Evolutionary conservation across 1,284 basidiomycete species (phyloP), one percentile per base, ranked within the genome.

Genomic region (Apiotrichum laibachii): DNA sequence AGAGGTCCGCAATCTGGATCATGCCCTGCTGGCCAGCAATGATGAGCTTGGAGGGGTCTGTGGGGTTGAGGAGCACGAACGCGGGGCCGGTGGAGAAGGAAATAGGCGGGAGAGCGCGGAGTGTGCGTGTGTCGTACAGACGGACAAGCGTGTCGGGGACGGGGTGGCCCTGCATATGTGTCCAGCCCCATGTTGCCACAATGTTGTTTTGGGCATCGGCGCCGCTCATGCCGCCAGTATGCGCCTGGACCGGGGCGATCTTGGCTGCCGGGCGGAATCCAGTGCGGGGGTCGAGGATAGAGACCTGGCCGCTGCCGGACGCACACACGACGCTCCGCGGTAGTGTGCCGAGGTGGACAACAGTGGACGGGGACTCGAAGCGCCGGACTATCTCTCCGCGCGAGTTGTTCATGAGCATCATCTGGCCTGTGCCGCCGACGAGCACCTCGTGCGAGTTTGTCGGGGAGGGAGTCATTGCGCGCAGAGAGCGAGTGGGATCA

Each of bases 111-210:
- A 86, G 33, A 88, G 83, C 2, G 39, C 87, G 85, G 80, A 97
- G 84, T 44, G 84, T 88, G 34, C 95, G 86, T 31, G 92, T 73
- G 74, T 99, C 95, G 72, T 90, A 96, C 12, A 97, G 83, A 77
- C 96, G 95, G 66, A 99, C 89, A 31, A 96, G 81, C 2, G 92
- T 90, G 74, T 98, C 95, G 0, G 91, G 88, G 53, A 90, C 84
- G 1, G 94, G 92, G 48, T 89, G 88, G 21, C 89, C 88, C 76
- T 91, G 90, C 91, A 90, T 88, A 74, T 90, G 83, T 9, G 88
- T 88, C 79, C 88, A 88, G 4, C 93, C 93, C 68, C 92, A 89
- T 2, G 90, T 91, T 69, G 88, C 89, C 31, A 89, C 83, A 62
- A 87, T 84, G 74, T 91, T 88, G 4, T 88, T 89, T 43, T 84